Percentiles rank a stretch among this genome's conserved stretches.
phyloP scores from a whole-genome alignment of 2,329 filamentous ascomycete genomes.

The Colletotrichum trifolii region DNA sequence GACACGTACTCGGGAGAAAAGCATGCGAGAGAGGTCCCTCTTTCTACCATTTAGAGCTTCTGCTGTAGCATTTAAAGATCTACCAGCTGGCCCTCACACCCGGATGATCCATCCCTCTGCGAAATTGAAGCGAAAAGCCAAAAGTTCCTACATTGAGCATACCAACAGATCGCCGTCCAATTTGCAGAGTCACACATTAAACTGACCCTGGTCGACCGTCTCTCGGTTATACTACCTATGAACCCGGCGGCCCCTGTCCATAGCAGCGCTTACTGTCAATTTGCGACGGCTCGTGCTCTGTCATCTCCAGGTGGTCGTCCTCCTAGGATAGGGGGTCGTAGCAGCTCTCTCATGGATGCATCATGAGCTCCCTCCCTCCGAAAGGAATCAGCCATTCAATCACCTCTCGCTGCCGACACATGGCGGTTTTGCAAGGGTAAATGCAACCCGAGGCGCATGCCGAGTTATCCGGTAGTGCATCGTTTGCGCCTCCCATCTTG shows the following conservation, averaged over 20 bases:
- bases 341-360: too few relatives aligned
- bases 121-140: neutral
- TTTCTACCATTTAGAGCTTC: neutral
- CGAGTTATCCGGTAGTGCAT: slow-evolving; percentile 32
- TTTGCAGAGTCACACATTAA: neutral
- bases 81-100: too few relatives aligned
- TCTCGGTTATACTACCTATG: too few relatives aligned
- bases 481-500: slow-evolving; percentile 32
- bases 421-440: slow-evolving; percentile 4
- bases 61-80: too few relatives aligned
- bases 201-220: neutral
- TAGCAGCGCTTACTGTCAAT: too few relatives aligned
- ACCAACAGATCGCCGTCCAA: neutral
- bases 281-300: too few relatives aligned
- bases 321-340: too few relatives aligned
- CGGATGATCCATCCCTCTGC: too few relatives aligned
- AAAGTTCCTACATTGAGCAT: neutral
- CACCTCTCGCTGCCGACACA: neutral
- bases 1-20: neutral
- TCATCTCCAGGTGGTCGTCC: too few relatives aligned
- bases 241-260: too few relatives aligned
- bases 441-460: slow-evolving; percentile 12
- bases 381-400: neutral
- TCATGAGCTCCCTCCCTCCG: neutral
- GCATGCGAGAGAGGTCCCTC: slow-evolving; percentile 1